Evolutionary conservation across 164 flowering plant species (phyloP).

Genomic region (Malania oleifera): DNA sequence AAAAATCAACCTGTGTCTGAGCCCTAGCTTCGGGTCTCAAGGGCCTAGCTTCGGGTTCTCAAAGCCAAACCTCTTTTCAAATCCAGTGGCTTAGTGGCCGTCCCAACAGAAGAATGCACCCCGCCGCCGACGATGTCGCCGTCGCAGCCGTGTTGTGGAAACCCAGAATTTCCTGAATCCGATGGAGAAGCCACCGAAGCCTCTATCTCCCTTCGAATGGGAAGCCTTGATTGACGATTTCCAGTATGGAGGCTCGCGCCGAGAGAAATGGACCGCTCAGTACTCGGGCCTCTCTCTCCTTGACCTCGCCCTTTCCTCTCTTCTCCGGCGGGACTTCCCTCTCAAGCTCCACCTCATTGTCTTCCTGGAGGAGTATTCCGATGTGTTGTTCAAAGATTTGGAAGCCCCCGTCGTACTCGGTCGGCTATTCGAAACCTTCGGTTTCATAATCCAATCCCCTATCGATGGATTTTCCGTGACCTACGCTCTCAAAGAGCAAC

Average conservation of each 20-base stretch:
- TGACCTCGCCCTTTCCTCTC: conserved; percentile 52
- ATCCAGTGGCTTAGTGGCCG: no score
- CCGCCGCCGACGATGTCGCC: no score
- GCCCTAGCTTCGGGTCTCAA: no score
- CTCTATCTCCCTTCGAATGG: conserved; percentile 66
- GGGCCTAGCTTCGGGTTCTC: no score
- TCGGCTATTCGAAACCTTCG: conserved; percentile 54
- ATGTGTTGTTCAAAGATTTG: conserved; percentile 7
- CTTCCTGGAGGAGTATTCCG: conserved; percentile 56
- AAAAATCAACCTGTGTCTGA: no score
- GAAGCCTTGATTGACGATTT: conserved; percentile 74
- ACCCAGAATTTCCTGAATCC: no score
- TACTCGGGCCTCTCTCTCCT: conserved; percentile 32
- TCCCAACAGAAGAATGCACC: no score
- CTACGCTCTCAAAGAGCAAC: conserved; percentile 58
- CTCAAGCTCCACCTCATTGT: conserved; percentile 46
- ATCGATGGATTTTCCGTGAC: conserved; percentile 34
- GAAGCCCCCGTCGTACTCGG: conserved; percentile 16
- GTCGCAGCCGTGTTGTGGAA: no score
- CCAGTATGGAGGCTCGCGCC: conserved; percentile 51
- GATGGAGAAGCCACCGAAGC: conserved; percentile 36
- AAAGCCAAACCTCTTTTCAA: no score
- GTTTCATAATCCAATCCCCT: conserved; percentile 58
- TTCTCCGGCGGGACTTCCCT: conserved; percentile 51
- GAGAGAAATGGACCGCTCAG: conserved; percentile 33